A percentile compares a stretch with the other conserved stretches of the same genome.
Conservation (phyloP, 139 green algal genomes). For the Auxenochlorella pyrenoidosa region DNA sequence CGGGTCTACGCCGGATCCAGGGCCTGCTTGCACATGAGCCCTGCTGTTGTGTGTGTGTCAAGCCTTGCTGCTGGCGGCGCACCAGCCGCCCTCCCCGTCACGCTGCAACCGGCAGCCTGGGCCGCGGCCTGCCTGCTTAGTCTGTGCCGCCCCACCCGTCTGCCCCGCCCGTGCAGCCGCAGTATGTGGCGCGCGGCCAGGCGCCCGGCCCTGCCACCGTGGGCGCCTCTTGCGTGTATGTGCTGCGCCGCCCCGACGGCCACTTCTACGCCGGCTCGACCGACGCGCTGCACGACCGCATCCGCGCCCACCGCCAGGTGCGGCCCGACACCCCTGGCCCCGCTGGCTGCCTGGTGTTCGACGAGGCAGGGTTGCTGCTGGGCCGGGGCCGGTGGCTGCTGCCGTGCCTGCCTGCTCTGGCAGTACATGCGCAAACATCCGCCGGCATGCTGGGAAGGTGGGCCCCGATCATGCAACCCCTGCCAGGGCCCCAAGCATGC, state of each 20-base stretch:
- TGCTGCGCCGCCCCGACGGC: slow-evolving; percentile 56
- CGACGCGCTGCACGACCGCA: slow-evolving; percentile 54
- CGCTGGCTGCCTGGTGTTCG: too few relatives aligned
- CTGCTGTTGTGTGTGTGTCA: too few relatives aligned
- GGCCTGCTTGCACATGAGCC: too few relatives aligned
- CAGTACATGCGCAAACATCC: too few relatives aligned
- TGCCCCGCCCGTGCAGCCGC: neutral
- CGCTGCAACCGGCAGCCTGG: neutral
- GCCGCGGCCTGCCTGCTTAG: neutral
- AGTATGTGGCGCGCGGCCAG: slow-evolving; percentile 39
- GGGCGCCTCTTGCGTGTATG: slow-evolving; percentile 63
- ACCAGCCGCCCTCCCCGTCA: neutral
- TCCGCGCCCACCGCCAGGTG: slow-evolving; percentile 32
- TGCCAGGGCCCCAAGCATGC: neutral
- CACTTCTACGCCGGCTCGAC: slow-evolving; percentile 59
- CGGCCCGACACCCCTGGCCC: too few relatives aligned
- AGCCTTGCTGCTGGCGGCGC: too few relatives aligned
- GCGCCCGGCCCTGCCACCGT: slow-evolving; percentile 44
- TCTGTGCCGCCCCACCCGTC: neutral
- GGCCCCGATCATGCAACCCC: neutral
- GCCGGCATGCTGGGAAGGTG: neutral
- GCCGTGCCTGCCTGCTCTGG: neutral
- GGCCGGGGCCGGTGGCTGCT: neutral
- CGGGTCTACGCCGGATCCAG: too few relatives aligned
- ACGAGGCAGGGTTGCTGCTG: too few relatives aligned